Evolutionary conservation across 768 basidiomycete species (phyloP), one percentile per base, ranked within the genome.

Genomic region (Strobilomyces echinocephalus): DNA sequence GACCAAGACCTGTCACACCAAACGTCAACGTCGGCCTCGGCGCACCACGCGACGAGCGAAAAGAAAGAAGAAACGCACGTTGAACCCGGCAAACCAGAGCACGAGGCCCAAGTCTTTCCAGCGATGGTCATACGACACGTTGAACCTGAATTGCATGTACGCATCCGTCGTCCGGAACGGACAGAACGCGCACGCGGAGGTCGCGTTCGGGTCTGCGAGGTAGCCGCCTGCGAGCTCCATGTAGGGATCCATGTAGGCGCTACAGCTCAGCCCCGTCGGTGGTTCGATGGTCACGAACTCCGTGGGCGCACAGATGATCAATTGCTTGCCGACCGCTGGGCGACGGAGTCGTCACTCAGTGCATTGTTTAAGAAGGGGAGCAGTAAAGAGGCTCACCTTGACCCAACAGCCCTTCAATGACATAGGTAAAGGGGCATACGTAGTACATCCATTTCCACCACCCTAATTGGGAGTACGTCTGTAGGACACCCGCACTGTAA

Each of bases 221-320:
- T 83, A 83, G 10, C 86, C 85, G 0, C 85, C 81, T 5, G 74
- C 71, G 1, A 57, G 41, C 0, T 65, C 53, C 15, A 84, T 80
- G 68, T 76, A 90, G 0, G 70, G 62, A 18, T 66, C 44, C 63
- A 86, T 69, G 64, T 80, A 89, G 5, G 72, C 54, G 5, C 59
- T 60, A 60, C 88, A 90, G 5, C 74, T 80, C 54, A 73, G 60
- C 2, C 81, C 83, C 1, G 68, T 54, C 1, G 83, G 80, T 1
- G 87, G 80, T 10, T 76, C 65, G 36, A 90, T 63, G 10, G 63
- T 62, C 45, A 81, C 77, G 28, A 78, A 71, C 67, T 90, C 88
- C 47, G 69, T 62, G 1, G 68, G 48, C 1, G 81, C 66, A 67
- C 88, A 89, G 8, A 61, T 67, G 36, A 83, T 68, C 0, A 60